A percentile compares a stretch with the other conserved stretches of the same genome.
phyloP scores from a whole-genome alignment of 1,284 basidiomycete species.

The Albatrellus sp. region DNA sequence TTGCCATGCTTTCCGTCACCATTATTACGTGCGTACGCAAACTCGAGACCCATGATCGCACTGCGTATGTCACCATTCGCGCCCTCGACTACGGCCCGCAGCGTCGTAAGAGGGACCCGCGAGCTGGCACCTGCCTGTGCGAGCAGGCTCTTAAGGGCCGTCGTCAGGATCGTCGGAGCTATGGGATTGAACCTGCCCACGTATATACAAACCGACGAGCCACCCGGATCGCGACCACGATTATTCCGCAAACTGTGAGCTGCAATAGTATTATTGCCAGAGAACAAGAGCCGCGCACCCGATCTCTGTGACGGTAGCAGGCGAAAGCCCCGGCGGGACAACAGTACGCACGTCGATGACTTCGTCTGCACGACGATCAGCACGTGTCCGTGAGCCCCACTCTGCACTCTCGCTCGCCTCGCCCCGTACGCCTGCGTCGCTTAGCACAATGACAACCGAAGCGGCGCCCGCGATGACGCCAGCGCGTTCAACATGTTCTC shows the following conservation, averaged over 20 bases:
- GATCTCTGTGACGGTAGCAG: constrained; percentile 64
- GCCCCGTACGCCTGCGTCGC: constrained; percentile 69
- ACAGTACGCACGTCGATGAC: constrained; percentile 61
- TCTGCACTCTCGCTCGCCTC: constrained; percentile 19
- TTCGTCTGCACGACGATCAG: constrained; percentile 29
- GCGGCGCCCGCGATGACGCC: constrained; percentile 24
- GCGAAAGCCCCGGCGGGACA: constrained; percentile 43
- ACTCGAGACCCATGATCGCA: constrained; percentile 87
- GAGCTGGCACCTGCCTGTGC: constrained; percentile 13
- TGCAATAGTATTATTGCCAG: not conserved
- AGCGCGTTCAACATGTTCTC: constrained; percentile 32
- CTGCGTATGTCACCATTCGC: constrained; percentile 86
- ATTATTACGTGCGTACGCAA: constrained; percentile 38
- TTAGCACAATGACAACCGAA: constrained; percentile 78
- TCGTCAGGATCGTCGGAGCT: constrained; percentile 74
- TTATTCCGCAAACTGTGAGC: constrained; percentile 4
- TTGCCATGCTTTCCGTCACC: constrained; percentile 19
- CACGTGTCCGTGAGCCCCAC: constrained; percentile 24
- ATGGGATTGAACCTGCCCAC: constrained; percentile 76
- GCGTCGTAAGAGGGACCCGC: constrained; percentile 44
- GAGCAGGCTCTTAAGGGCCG: constrained; percentile 64
- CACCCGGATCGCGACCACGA: not conserved
- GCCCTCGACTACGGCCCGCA: constrained; percentile 69
- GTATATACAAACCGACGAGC: not conserved
- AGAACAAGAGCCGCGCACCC: constrained; percentile 30